Conservation (phyloP, 2,329 filamentous ascomycete genomes). For the Epichloe scottii region DNA sequence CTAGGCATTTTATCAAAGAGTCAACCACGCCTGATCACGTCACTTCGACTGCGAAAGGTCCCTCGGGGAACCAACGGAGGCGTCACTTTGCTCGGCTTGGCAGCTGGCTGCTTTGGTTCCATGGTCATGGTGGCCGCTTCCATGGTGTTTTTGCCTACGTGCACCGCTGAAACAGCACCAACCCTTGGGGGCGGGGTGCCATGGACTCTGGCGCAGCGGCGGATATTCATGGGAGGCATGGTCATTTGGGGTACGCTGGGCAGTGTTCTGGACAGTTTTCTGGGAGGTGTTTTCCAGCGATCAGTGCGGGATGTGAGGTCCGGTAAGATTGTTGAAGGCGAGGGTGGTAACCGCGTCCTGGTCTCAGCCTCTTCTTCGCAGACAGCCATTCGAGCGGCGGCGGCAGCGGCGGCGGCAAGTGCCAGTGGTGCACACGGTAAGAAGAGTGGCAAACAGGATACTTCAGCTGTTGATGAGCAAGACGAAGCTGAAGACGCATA, state of each 20-base stretch:
- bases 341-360: slow-evolving; percentile 52
- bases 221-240: slow-evolving; percentile 41
- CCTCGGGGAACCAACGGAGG: slow-evolving; percentile 91
- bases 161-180: slow-evolving; percentile 29
- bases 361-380: slow-evolving; percentile 23
- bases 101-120: slow-evolving; percentile 62
- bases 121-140: slow-evolving; percentile 56
- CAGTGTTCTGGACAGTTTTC: slow-evolving; percentile 73
- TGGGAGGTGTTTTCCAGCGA: slow-evolving; percentile 75
- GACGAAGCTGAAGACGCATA: slow-evolving; percentile 30
- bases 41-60: slow-evolving; percentile 60
- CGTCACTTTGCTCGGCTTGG: slow-evolving; percentile 62
- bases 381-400: background rate
- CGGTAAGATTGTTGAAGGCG: slow-evolving; percentile 82
- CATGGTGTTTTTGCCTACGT: slow-evolving; percentile 57
- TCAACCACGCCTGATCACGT: slow-evolving; percentile 76
- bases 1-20: slow-evolving; percentile 75
- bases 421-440: slow-evolving; percentile 25
- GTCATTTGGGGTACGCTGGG: slow-evolving; percentile 65
- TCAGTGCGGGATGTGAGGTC: slow-evolving; percentile 74
- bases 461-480: slow-evolving; percentile 22
- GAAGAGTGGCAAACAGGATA: slow-evolving; percentile 25
- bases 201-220: slow-evolving; percentile 36
- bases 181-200: slow-evolving; percentile 30
- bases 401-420: background rate